phyloP scores from a whole-genome alignment of 2,329 filamentous ascomycete species.

The Blastomyces gilchristii region DNA sequence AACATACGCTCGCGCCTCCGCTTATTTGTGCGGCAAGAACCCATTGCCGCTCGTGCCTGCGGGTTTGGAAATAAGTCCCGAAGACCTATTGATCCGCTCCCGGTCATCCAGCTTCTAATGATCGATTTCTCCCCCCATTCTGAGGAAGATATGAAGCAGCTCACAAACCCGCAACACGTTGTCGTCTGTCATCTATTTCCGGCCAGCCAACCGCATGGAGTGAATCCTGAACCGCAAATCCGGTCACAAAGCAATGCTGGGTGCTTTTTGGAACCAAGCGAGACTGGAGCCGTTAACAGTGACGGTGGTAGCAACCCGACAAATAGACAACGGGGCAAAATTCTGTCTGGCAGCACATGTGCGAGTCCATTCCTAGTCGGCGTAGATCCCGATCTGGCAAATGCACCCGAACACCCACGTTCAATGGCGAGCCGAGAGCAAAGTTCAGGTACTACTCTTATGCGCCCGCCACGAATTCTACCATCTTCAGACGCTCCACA shows the following conservation, averaged over 20 bases:
- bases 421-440: conserved; percentile 7
- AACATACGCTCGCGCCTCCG: conserved; percentile 25
- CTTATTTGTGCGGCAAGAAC: conserved; percentile 39
- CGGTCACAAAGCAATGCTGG: conserved; percentile 13
- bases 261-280: conserved; percentile 1
- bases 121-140: conserved; percentile 34
- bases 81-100: conserved; percentile 38
- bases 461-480: not conserved
- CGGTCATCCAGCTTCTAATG: conserved; percentile 38
- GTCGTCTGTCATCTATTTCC: conserved; percentile 37
- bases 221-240: conserved; percentile 14
- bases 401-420: conserved; percentile 30
- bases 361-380: conserved; percentile 36
- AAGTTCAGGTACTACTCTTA: not conserved
- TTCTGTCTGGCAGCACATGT: conserved; percentile 32
- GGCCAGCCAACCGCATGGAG: conserved; percentile 15
- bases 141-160: conserved; percentile 28
- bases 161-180: conserved; percentile 33
- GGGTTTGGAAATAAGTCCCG: conserved; percentile 39
- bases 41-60: conserved; percentile 37
- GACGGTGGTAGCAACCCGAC: conserved; percentile 15
- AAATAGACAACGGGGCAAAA: conserved; percentile 20
- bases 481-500: conserved; percentile 10
- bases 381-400: conserved; percentile 35
- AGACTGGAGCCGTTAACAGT: conserved; percentile 8